Percentiles rank a stretch among this genome's conserved stretches.
Evolutionary conservation across 2,329 filamentous ascomycete species (phyloP).

Genomic region (Aspergillus persii): DNA sequence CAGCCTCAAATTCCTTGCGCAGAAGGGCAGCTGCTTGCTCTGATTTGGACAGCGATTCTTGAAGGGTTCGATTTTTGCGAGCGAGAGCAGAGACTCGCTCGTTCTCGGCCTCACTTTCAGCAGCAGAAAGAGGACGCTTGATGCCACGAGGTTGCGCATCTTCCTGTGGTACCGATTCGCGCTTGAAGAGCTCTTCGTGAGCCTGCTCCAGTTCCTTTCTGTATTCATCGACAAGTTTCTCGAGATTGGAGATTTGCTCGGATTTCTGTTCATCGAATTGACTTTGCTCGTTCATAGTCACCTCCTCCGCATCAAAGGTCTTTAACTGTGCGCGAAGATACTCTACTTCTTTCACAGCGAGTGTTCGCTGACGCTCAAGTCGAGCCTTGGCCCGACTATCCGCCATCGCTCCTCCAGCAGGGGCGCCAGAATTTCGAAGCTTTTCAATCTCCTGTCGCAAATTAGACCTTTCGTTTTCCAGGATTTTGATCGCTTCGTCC

Average conservation of each 20-base stretch:
- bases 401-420: conserved; percentile 44
- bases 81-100: conserved; percentile 77
- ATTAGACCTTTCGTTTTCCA: conserved; percentile 68
- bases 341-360: conserved; percentile 90
- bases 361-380: conserved; percentile 77
- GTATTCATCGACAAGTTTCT: conserved; percentile 83
- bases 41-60: conserved; percentile 69
- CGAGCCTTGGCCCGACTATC: conserved; percentile 69
- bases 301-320: conserved; percentile 82
- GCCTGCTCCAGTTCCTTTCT: conserved; percentile 74
- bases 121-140: conserved; percentile 64
- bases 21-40: conserved; percentile 70
- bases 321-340: conserved; percentile 91
- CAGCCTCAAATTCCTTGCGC: conserved; percentile 71
- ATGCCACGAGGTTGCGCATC: conserved; percentile 47
- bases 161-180: conserved; percentile 52
- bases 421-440: conserved; percentile 52
- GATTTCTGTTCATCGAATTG: conserved; percentile 70
- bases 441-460: conserved; percentile 70
- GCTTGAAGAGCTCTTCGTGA: conserved; percentile 68
- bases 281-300: conserved; percentile 72
- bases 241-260: conserved; percentile 74
- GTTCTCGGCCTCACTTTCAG: conserved; percentile 54
- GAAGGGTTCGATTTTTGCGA: conserved; percentile 83
- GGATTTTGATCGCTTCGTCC: conserved; percentile 67